A percentile compares a stretch with the other conserved stretches of the same genome.
Evolutionary conservation across 108 stramenopile genomes (phyloP).

Genomic region (Pseudonitzschia multiseries): DNA sequence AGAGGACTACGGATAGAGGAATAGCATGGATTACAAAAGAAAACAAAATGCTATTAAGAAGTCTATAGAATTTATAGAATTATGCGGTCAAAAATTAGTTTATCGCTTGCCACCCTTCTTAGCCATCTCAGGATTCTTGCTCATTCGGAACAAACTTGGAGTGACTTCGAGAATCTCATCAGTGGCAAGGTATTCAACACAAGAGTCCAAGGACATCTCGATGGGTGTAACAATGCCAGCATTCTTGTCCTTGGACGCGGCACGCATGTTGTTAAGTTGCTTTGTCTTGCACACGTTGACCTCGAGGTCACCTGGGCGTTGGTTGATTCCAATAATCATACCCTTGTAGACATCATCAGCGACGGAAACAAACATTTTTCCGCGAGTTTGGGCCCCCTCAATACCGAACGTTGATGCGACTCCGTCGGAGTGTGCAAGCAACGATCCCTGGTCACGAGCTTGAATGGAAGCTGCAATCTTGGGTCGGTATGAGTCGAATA

Average conservation of each 20-base stretch:
- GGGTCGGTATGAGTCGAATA: constrained; percentile 92
- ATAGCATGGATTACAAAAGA: too few relatives aligned
- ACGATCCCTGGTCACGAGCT: constrained; percentile 92
- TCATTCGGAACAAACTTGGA: constrained; percentile 86
- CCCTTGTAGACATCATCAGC: constrained; percentile 91
- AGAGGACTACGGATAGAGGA: too few relatives aligned
- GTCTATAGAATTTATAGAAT: not conserved
- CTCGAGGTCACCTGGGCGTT: constrained; percentile 95
- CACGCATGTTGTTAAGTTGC: constrained; percentile 96
- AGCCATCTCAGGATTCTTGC: constrained; percentile 87
- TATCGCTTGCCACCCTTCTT: constrained; percentile 44
- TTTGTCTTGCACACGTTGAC: constrained; percentile 98
- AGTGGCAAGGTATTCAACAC: constrained; percentile 93
- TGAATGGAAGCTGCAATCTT: constrained; percentile 86
- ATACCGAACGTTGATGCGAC: constrained; percentile 89
- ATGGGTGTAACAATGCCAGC: constrained; percentile 89
- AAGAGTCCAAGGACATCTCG: constrained; percentile 94
- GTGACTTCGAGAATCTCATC: constrained; percentile 98
- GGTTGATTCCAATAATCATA: constrained; percentile 98
- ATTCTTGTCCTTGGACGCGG: constrained; percentile 93
- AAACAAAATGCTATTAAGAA: too few relatives aligned
- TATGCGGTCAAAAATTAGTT: not conserved
- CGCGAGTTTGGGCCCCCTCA: constrained; percentile 93
- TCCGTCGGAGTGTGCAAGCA: constrained; percentile 94
- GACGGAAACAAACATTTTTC: constrained; percentile 84